Percentiles rank a stretch among this genome's conserved stretches.
These are phyloP conservation scores for Flaveria sonorensis DNA, from an alignment of 129 eudicot species.

Conservation along the genomic window DNA sequence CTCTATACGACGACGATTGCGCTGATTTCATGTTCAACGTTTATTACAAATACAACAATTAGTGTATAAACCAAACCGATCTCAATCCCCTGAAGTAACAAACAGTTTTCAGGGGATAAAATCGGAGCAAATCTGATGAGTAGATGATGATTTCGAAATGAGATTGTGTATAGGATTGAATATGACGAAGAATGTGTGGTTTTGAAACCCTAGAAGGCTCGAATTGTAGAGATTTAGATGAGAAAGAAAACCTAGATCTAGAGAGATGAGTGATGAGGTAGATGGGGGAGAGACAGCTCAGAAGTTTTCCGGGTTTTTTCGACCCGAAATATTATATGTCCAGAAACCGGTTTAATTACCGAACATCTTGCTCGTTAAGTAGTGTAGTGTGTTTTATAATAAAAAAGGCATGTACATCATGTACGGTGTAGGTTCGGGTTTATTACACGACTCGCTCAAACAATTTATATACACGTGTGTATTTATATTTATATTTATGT, in stretches of 20 bases:
- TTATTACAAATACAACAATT: not conserved
- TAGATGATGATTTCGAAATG: not conserved
- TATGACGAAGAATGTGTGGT: not conserved
- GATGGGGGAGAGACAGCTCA: not conserved
- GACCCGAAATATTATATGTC: constrained; percentile 14
- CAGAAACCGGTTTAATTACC: not conserved
- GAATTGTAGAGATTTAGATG: not conserved
- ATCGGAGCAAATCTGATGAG: not conserved
- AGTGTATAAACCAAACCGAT: not conserved
- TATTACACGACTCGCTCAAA: no score
- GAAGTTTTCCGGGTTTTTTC: constrained; percentile 14
- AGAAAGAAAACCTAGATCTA: constrained; percentile 24
- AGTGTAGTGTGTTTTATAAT: no score
- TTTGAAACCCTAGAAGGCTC: constrained; percentile 23
- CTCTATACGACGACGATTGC: constrained; percentile 62
- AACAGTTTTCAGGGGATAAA: not conserved
- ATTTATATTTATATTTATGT: no score
- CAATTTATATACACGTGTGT: no score
- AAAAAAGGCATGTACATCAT: no score
- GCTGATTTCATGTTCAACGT: constrained; percentile 23
- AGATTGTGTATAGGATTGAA: constrained; percentile 1
- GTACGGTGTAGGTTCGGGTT: no score
- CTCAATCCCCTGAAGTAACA: constrained; percentile 23
- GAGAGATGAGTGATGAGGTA: constrained; percentile 22
- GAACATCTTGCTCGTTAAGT: no score